Base-by-base conservation (phyloP, 768 basidiomycete genomes). In the Butyriboletus loyo region DNA sequence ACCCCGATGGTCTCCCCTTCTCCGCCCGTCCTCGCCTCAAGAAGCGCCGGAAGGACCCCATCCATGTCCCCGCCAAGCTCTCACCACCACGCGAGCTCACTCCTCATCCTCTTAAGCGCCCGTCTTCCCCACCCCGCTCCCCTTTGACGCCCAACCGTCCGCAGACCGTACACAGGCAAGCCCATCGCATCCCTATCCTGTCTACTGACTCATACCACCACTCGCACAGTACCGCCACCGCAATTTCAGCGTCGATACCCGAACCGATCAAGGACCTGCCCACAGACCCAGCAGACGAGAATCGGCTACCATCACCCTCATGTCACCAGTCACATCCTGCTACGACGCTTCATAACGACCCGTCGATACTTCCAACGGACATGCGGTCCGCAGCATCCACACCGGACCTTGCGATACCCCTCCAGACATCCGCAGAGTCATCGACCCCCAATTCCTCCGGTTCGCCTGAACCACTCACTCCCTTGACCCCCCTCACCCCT, bases 1-100 rank as follows among this genome's bases (percentile, higher is more conserved):
- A 69, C 65, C 53, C 48, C 25, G 66, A 68, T 39, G 56, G 57
- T n/a, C 50, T 68, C 41, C 60, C 62, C n/a, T 37, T 68, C 9
- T 10, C 53, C 1, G 10, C 50, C 14, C 57, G 60, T 14, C 10
- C 45, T 1, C 58, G 61, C 32, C 38, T 59, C 10, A 57, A 38
- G 41, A 65, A 55, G 44, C 65, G 64, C 7, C 62, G 67, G 6
- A 70, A 55, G 40, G 64, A 56, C 32, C 24, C 53, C 15, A 4
- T 7, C 43, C 32, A 10, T 4, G 32, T 46, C 17, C 49, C 43
- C 54, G 5, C 28, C 8, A 50, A 27, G 13, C 9, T 5, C 7
- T 5, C 11, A 11, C 25, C 11, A 43, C 41, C 22, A 14, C 36
- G 4, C 50, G 13, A 6, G 21, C 57, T 54, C 46, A 50, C 49